Evolutionary conservation across 2,329 filamentous ascomycete species (phyloP).

Genomic region (Ascochyta rabiei): DNA sequence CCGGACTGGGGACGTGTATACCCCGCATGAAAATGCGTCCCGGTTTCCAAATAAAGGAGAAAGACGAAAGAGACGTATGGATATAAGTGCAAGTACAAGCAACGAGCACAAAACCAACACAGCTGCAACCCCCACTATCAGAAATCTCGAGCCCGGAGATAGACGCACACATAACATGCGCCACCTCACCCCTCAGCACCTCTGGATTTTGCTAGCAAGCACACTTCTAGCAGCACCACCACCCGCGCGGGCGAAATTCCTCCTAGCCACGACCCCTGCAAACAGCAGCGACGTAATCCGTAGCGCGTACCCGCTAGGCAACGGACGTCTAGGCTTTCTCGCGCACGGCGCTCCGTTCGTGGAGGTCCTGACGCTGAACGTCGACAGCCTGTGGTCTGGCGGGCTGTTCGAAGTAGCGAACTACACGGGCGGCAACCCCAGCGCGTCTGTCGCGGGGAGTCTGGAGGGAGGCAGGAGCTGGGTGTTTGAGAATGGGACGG

Average conservation of each 20-base stretch:
- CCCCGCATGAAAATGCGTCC: conserved; percentile 2
- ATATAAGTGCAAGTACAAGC: not conserved
- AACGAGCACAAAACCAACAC: too few relatives aligned
- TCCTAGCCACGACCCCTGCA: conserved; percentile 31
- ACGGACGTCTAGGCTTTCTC: conserved; percentile 56
- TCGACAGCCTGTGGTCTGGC: conserved; percentile 59
- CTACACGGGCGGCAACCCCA: conserved; percentile 58
- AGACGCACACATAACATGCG: too few relatives aligned
- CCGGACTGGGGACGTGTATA: not conserved
- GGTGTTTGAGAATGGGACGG: conserved; percentile 58
- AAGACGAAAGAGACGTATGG: not conserved
- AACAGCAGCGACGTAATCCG: conserved; percentile 30
- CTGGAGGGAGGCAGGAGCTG: conserved; percentile 53
- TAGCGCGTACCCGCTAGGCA: conserved; percentile 55
- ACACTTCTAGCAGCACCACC: not conserved
- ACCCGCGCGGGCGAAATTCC: conserved; percentile 16
- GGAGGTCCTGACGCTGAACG: conserved; percentile 55
- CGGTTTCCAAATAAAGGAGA: too few relatives aligned
- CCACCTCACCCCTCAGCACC: not conserved
- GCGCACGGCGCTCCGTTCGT: conserved; percentile 52
- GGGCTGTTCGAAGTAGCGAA: conserved; percentile 55
- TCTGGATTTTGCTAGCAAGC: too few relatives aligned
- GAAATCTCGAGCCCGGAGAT: too few relatives aligned
- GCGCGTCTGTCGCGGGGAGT: conserved; percentile 34
- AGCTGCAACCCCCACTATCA: too few relatives aligned